Conservation (phyloP, 1,284 basidiomycete genomes). For the Ceratobasidium sp. region DNA sequence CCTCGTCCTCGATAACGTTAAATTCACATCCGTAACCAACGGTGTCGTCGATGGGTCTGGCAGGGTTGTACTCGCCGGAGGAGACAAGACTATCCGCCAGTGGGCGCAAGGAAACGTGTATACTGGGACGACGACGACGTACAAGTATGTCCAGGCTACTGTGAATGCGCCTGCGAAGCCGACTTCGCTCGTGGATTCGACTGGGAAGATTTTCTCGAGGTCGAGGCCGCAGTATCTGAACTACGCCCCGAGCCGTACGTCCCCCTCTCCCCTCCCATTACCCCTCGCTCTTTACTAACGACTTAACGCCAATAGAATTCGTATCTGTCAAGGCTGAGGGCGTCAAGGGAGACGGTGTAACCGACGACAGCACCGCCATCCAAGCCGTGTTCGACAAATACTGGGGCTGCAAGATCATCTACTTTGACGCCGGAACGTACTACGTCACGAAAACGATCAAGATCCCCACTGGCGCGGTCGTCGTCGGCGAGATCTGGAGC, state of each 20-base stretch:
- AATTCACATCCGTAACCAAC: conserved; percentile 49
- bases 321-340: conserved; percentile 77
- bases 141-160: conserved; percentile 65
- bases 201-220: conserved; percentile 72
- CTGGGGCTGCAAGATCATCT: conserved; percentile 80
- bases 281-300: too few species aligned
- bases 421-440: conserved; percentile 69
- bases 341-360: conserved; percentile 78
- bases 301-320: conserved; percentile 55
- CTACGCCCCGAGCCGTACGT: conserved; percentile 65
- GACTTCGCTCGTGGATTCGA: conserved; percentile 67
- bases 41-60: conserved; percentile 66
- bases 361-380: conserved; percentile 80
- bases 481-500: conserved; percentile 83
- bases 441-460: conserved; percentile 76
- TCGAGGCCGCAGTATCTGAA: conserved; percentile 78
- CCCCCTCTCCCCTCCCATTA: neutral
- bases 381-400: conserved; percentile 73
- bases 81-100: conserved; percentile 64
- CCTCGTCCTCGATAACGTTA: conserved; percentile 59
- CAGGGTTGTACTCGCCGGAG: conserved; percentile 64
- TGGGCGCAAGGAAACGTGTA: conserved; percentile 78
- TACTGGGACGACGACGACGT: conserved; percentile 61
- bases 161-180: conserved; percentile 68
- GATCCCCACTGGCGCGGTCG: conserved; percentile 77